Evolutionary conservation across 768 basidiomycete species (phyloP), one percentile per base, ranked within the genome.

Genomic region (Tylopilus felleus): DNA sequence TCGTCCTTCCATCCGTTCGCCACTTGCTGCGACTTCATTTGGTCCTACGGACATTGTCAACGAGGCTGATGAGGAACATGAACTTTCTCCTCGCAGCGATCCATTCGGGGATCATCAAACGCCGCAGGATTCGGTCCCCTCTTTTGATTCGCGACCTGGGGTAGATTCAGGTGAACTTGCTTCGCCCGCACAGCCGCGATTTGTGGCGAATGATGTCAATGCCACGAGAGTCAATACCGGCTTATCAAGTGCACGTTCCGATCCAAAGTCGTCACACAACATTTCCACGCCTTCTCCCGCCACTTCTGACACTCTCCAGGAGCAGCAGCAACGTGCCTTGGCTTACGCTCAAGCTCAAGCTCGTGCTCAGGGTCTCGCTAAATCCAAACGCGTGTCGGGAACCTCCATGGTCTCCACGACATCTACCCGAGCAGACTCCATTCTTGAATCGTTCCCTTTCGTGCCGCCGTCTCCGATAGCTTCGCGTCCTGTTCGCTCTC

Each of bases 381-480:
- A 67, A 58, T 53, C 60, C 25, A 76, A 79, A 57, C 75, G 83
- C 50, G 77, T 81, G 57, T 86, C 89, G 6, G 80, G 79, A 52
- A 81, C 83, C 6, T 90, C 88, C 28, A 80, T 82, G 45, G 69
- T 85, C 52, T 86, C 85, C 29, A 81, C 81, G 13, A 74, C 86
- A 14, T 87, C 87, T 10, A 86, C 86, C 3, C 80, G 81, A 46
- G 88, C 89, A 25, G 90, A 93, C 65, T 92, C 90, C 4, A 90
- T 93, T 60, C 77, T 93, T 25, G 90, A 91, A 69, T 85, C 83
- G 14, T 93, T 93, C 77, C 89, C 88, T 33, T 92, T 93, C 66
- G 90, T 93, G 9, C 91, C 91, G 22, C 91, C 91, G 1, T 91
- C 90, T 8, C 91, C 91, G 7, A 91, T 93, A 55, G 90, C 89